Evolutionary conservation across 1,284 basidiomycete species (phyloP).

Genomic region (Schizophyllum commune): DNA sequence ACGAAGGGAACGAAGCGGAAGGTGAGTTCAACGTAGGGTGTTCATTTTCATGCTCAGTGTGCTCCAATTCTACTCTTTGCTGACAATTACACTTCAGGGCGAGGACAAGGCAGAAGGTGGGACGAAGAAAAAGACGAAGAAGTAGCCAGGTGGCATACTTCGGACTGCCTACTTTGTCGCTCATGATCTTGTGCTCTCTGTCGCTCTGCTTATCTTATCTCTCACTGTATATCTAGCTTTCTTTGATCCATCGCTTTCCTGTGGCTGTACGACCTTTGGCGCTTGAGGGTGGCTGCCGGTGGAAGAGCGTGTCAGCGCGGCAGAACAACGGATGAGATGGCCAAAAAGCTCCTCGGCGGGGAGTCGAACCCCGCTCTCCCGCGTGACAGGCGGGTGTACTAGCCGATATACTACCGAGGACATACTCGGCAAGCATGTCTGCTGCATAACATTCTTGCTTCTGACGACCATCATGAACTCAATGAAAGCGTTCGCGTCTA

Average conservation of each 20-base stretch:
- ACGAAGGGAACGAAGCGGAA: slow-evolving; percentile 60
- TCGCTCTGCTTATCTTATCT: not conserved
- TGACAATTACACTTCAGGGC: slow-evolving; percentile 18
- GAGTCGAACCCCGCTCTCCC: not conserved
- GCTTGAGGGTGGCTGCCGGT: not conserved
- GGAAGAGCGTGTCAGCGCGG: too few relatives aligned
- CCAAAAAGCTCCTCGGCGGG: not conserved
- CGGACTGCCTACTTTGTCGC: not conserved
- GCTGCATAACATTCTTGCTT: too few relatives aligned
- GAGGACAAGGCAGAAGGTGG: slow-evolving; percentile 30
- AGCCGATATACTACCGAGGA: not conserved
- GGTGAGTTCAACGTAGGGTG: slow-evolving; percentile 19
- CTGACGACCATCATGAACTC: too few relatives aligned
- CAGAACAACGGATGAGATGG: too few relatives aligned
- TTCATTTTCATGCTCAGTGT: not conserved
- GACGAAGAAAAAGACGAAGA: slow-evolving; percentile 39
- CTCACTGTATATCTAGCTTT: not conserved
- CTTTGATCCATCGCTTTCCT: not conserved
- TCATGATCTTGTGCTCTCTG: not conserved
- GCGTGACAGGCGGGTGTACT: not conserved
- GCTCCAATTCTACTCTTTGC: not conserved
- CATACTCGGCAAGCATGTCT: not conserved
- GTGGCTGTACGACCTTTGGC: not conserved
- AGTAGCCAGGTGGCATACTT: slow-evolving; percentile 24
- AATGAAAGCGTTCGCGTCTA: too few relatives aligned